Percentiles rank a stretch among this genome's conserved stretches.
Evolutionary conservation across 805 yeast species (phyloP).

Genomic region (Candida takata): DNA sequence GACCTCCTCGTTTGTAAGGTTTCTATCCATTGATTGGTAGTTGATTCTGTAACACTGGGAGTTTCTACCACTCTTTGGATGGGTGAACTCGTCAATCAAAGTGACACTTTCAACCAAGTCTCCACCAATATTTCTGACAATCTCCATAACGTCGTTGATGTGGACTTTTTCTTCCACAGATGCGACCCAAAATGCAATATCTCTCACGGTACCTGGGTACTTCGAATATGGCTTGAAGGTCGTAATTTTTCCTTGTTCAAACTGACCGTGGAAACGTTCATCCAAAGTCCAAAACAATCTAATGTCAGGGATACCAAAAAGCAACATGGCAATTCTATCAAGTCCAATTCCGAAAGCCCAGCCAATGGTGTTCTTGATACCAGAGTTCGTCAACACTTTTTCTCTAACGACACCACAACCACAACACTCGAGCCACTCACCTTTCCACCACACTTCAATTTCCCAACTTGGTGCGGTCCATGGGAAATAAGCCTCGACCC

Average conservation of each 20-base stretch:
- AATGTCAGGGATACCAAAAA: slow-evolving; percentile 94
- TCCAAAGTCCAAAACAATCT: slow-evolving; percentile 88
- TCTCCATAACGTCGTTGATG: slow-evolving; percentile 90
- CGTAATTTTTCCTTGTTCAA: slow-evolving; percentile 53
- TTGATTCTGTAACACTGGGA: slow-evolving; percentile 86
- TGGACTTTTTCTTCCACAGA: slow-evolving; percentile 37
- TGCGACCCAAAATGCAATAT: slow-evolving; percentile 88
- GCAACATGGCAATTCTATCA: slow-evolving; percentile 91
- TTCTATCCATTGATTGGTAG: slow-evolving; percentile 94
- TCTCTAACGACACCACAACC: slow-evolving; percentile 91
- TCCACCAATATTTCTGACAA: slow-evolving; percentile 77
- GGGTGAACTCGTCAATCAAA: slow-evolving; percentile 73
- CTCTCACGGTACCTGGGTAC: slow-evolving; percentile 81
- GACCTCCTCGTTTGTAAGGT: slow-evolving; percentile 78
- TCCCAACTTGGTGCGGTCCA: slow-evolving; percentile 99
- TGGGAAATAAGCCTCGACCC: slow-evolving; percentile 95
- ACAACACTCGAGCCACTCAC: slow-evolving; percentile 95
- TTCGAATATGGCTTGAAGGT: slow-evolving; percentile 85
- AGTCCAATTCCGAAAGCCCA: slow-evolving; percentile 99
- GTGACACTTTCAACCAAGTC: slow-evolving; percentile 84
- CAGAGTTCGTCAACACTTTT: slow-evolving; percentile 68
- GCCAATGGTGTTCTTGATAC: slow-evolving; percentile 60
- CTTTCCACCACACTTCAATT: slow-evolving; percentile 98
- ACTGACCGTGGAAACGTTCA: slow-evolving; percentile 69
- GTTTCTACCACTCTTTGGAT: slow-evolving; percentile 70